Evolutionary conservation across 192 early-diverging fungal species (phyloP).

Genomic region (Pecoramyces ruminantium): DNA sequence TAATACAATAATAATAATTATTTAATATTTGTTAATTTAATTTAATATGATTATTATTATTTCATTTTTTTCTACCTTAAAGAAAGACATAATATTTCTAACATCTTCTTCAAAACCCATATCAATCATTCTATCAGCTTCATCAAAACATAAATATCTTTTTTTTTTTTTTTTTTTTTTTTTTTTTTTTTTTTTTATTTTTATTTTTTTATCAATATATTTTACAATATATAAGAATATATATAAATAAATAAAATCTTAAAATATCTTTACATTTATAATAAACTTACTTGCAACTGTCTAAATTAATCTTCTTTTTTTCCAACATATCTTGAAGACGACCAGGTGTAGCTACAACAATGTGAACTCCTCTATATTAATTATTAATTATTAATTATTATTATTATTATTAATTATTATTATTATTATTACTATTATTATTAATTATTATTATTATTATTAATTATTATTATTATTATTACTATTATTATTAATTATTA

Average conservation of each 20-base stretch:
- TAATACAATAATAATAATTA: constrained; percentile 7
- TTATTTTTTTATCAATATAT: no score
- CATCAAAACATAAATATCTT: constrained; percentile 77
- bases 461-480: neutral
- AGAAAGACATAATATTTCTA: constrained; percentile 86
- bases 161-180: no score
- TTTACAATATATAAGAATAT: no score
- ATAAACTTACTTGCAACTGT: constrained; percentile 55
- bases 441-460: neutral
- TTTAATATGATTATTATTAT: no score
- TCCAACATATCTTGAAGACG: constrained; percentile 81
- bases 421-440: neutral
- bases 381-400: neutral
- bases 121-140: constrained; percentile 98
- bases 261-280: neutral
- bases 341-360: constrained; percentile 92
- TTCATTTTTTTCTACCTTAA: constrained; percentile 28
- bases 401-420: neutral
- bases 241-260: no score
- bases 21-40: no score
- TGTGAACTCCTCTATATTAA: constrained; percentile 57
- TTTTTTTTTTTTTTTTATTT: no score
- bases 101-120: constrained; percentile 97
- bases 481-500: neutral
- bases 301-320: constrained; percentile 73